A percentile compares a stretch with the other conserved stretches of the same genome.
Conservation (phyloP, 192 early-diverging fungal species). For the Coemansia sp. region DNA sequence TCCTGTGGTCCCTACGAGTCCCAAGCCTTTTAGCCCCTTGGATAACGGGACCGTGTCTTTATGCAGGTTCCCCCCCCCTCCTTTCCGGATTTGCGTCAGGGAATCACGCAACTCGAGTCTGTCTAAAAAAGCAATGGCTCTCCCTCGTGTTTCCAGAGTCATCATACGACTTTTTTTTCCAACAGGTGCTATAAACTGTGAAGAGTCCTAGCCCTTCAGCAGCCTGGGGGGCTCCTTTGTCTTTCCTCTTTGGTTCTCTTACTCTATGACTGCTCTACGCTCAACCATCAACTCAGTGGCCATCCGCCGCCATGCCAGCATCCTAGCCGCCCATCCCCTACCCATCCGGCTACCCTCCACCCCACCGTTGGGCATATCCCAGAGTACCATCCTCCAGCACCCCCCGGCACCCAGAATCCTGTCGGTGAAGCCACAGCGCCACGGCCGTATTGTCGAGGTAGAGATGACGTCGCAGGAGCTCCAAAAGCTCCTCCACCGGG, state of each 20-base stretch:
- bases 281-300: too few relatives aligned
- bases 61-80: too few relatives aligned
- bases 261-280: not conserved
- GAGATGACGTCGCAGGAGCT: slow-evolving; percentile 15
- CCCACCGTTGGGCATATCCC: not conserved
- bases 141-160: not conserved
- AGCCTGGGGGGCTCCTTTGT: not conserved
- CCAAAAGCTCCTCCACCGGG: slow-evolving; percentile 1
- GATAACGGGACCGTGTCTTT: too few relatives aligned
- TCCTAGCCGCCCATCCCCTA: slow-evolving; percentile 3
- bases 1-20: too few relatives aligned
- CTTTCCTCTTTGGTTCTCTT: not conserved
- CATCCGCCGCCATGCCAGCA: slow-evolving; percentile 15
- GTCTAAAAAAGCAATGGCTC: not conserved
- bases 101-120: too few relatives aligned
- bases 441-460: slow-evolving; percentile 18
- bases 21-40: too few relatives aligned
- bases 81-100: too few relatives aligned
- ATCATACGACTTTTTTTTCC: not conserved
- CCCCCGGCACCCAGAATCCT: not conserved
- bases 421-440: slow-evolving; percentile 4
- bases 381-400: not conserved
- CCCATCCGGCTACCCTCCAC: not conserved
- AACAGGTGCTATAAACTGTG: not conserved
- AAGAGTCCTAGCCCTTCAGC: not conserved